Evolutionary conservation across 768 basidiomycete genomes (phyloP), one percentile per base, ranked within the genome.

Genomic region (Suillus discolor): DNA sequence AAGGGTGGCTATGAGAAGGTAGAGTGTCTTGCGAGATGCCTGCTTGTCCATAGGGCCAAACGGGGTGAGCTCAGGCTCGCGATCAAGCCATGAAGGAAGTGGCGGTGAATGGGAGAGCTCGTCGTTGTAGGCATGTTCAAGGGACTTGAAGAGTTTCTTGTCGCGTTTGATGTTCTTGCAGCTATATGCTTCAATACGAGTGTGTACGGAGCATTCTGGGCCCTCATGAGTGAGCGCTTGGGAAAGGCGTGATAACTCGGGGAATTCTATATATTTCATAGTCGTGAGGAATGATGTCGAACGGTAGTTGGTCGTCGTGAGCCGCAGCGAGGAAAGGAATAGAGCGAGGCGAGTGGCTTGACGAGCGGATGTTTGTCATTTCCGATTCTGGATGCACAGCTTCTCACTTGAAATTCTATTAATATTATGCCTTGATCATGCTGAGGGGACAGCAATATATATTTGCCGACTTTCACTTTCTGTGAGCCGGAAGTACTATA

Each of bases 121-220:
- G 66, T 87, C 85, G 49, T 83, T 80, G 81, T 98, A 95, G 38
- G 91, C 89, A 71, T 87, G 85, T 77, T 99, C 96, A 81, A 99
- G 89, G 12, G 89, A 83, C 74, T 93, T 94, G 85, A 95, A 95
- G 77, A 98, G 90, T 76, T 92, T 93, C 87, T 96, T 94, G 85
- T 99, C 97, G 73, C 93, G 91, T 71, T 94, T 93, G 78, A 97
- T 91, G 78, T 96, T 91, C 86, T 99, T 99, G 86, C 94, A 96
- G 74, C 92, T 93, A 83, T 98, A 99, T 0, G 94, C 96, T 79
- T 98, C 97, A 78, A 99, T 90, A 69, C 95, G 87, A 54, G 94
- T 94, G 79, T 94, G 89, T 8, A 97, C 94, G 6, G 89, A 85
- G 77, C 93, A 94, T 78, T 96, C 93, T 57, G 91, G 87, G 13